Base-by-base conservation (phyloP, 2,329 filamentous ascomycete species). In the Paradendryphiella salina region DNA sequence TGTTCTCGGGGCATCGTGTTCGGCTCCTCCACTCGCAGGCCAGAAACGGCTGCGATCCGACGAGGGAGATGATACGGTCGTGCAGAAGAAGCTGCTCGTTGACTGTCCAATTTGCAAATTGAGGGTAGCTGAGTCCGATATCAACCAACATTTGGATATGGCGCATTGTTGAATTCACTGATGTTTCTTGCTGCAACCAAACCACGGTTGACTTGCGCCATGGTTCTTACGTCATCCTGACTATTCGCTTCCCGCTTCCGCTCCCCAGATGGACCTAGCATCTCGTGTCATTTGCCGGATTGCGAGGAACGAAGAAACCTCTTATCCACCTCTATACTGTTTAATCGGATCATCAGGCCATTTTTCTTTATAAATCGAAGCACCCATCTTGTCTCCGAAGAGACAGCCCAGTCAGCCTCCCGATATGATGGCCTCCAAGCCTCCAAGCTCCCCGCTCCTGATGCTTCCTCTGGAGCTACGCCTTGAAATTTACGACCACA, bases 141-240 rank as follows among this genome's bases (percentile, higher is more conserved):
- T 77, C 46, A 76, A 76, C 47, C 56, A 69, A 44, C 75, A 77
- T 59, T 57, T 77, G 1, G 75, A 77, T 53, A 35, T 48, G 42
- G 52, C 64, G 50, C 69, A 71, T 53, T 45, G 55, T 31, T 55
- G 46, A 39, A 26, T 8, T 6, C 5, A 8, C 28, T n/a, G 2
- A 31, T 29, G 17, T 32, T 21, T n/a, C 39, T 11, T 31, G 17
- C 13, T 18, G 32, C 10, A 29, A 23, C 17, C 14, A 33, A 42
- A 42, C 1, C 26, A 28, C 39, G 48, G 15, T 40, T 10, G 11
- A 9, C 26, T 39, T n/a, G 29, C 14, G 15, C 40, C 45, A 43
- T 48, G 43, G 36, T 41, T 39, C 20, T 39, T 54, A 56, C 55
- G 55, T 58, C 55, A 58, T 58, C 33, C 8, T 26, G 23, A 26